These are phyloP conservation scores for Calonectria naviculata DNA, from an alignment of 2,329 filamentous ascomycete species.

Conservation along the genomic window DNA sequence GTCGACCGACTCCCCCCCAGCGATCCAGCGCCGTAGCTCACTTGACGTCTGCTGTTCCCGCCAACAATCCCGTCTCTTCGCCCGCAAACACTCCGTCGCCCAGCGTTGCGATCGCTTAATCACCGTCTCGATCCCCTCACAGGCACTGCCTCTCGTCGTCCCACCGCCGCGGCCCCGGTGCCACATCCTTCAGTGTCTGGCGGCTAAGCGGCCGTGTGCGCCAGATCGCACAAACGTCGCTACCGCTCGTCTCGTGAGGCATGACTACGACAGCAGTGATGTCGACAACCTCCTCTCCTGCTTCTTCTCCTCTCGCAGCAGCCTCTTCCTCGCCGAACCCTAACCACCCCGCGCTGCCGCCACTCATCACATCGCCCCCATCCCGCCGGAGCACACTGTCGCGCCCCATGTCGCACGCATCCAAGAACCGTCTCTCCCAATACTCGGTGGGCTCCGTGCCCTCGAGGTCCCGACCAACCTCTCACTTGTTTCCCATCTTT, in stretches of 20 bases:
- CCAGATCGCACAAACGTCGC: constrained; percentile 44
- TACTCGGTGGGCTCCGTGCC: constrained; percentile 80
- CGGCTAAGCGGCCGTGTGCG: constrained; percentile 43
- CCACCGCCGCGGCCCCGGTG: constrained; percentile 33
- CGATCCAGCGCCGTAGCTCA: constrained; percentile 40
- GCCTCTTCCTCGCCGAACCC: constrained; percentile 58
- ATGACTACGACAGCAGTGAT: constrained; percentile 62
- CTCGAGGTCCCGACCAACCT: constrained; percentile 80
- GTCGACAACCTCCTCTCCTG: constrained; percentile 66
- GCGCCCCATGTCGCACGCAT: constrained; percentile 79
- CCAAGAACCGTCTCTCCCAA: constrained; percentile 84
- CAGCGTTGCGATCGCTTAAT: constrained; percentile 27
- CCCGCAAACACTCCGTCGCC: constrained; percentile 23
- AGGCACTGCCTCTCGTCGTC: constrained; percentile 25
- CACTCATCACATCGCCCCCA: constrained; percentile 67
- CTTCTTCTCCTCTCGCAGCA: constrained; percentile 63
- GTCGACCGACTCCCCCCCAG: constrained; percentile 22
- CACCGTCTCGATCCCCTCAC: constrained; percentile 24
- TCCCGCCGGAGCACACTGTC: constrained; percentile 70
- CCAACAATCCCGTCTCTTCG: constrained; percentile 23
- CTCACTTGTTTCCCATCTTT: constrained; percentile 85
- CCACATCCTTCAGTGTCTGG: constrained; percentile 33
- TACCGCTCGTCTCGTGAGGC: constrained; percentile 37
- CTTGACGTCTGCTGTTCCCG: constrained; percentile 38
- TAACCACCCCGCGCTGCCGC: constrained; percentile 65